These are phyloP conservation scores for Termitomyces sp. DNA, from an alignment of 768 basidiomycete genomes.

Conservation along the genomic window DNA sequence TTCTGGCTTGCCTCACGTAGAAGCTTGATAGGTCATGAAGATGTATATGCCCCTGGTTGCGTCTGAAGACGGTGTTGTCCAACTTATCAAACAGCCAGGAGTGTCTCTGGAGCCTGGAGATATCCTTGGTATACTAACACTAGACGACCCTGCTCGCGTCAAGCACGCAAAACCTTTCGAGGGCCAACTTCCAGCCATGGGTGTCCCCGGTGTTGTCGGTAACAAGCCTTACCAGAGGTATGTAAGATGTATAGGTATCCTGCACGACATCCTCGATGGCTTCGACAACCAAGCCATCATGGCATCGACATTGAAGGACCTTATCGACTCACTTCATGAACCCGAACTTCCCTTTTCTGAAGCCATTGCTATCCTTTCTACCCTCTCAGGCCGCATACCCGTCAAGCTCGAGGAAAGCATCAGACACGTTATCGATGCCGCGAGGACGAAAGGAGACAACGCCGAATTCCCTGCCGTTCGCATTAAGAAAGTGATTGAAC, in stretches of 20 bases:
- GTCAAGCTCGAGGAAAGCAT: slow-evolving; percentile 85
- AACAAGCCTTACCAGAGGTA: slow-evolving; percentile 89
- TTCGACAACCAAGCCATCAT: slow-evolving; percentile 96
- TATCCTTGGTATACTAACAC: slow-evolving; percentile 92
- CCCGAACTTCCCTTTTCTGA: slow-evolving; percentile 89
- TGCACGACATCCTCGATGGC: slow-evolving; percentile 92
- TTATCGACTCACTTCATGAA: slow-evolving; percentile 76
- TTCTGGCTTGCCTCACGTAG: not conserved
- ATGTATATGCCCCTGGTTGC: slow-evolving; percentile 99
- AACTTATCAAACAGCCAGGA: slow-evolving; percentile 97
- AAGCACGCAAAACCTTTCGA: slow-evolving; percentile 99
- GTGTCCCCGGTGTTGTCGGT: slow-evolving; percentile 78
- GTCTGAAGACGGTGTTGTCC: slow-evolving; percentile 88
- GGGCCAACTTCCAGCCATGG: slow-evolving; percentile 85
- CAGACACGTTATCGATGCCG: slow-evolving; percentile 69
- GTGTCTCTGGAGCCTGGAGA: slow-evolving; percentile 96
- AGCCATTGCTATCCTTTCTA: slow-evolving; percentile 74
- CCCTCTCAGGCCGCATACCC: slow-evolving; percentile 91
- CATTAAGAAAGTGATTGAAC: slow-evolving; percentile 82
- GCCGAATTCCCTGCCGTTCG: slow-evolving; percentile 89
- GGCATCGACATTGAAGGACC: slow-evolving; percentile 80
- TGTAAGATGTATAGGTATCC: slow-evolving; percentile 61
- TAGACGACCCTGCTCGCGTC: slow-evolving; percentile 94
- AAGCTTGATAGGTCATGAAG: slow-evolving; percentile 75
- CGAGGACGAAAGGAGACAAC: slow-evolving; percentile 65